Evolutionary conservation across 805 yeast genomes (phyloP).

Genomic region (Henningerozyma blattae): DNA sequence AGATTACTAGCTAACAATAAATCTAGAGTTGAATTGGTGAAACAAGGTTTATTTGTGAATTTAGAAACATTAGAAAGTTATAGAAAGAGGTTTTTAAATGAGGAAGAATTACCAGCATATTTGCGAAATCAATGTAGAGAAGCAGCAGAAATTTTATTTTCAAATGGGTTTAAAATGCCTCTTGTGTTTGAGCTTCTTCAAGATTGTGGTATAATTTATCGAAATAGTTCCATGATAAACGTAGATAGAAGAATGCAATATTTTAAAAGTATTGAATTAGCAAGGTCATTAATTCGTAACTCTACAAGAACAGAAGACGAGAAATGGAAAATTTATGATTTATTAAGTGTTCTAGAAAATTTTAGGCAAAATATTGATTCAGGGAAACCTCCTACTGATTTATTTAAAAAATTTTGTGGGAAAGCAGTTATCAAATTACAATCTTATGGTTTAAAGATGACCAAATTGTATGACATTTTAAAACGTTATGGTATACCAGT

Average conservation of each 20-base stretch:
- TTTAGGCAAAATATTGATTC: slow-evolving; percentile 16
- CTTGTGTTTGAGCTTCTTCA: slow-evolving; percentile 16
- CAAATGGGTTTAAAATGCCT: slow-evolving; percentile 22
- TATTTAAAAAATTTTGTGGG: slow-evolving; percentile 9
- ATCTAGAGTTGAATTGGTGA: slow-evolving; percentile 11
- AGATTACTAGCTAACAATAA: slow-evolving; percentile 8
- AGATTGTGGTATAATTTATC: slow-evolving; percentile 16
- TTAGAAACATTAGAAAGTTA: slow-evolving; percentile 9
- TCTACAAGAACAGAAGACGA: slow-evolving; percentile 11
- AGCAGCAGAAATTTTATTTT: slow-evolving; percentile 14
- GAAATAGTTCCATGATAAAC: slow-evolving; percentile 6
- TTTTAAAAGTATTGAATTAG: slow-evolving; percentile 19
- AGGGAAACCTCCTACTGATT: slow-evolving; percentile 15
- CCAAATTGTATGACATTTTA: slow-evolving; percentile 16
- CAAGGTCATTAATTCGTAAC: slow-evolving; percentile 14
- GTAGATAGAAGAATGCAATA: slow-evolving; percentile 16
- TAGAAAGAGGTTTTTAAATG: slow-evolving; percentile 11
- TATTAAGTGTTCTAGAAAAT: slow-evolving; percentile 10
- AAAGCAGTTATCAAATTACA: slow-evolving; percentile 12
- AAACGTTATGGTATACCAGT: slow-evolving; percentile 11
- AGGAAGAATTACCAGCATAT: slow-evolving; percentile 3
- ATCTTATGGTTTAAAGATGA: slow-evolving; percentile 22
- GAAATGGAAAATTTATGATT: slow-evolving; percentile 10
- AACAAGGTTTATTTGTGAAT: slow-evolving; percentile 8
- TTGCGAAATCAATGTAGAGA: slow-evolving; percentile 9